These are phyloP conservation scores for Apophysomyces ossiformis DNA, from an alignment of 371 early-diverging fungal genomes.

Conservation along the genomic window DNA sequence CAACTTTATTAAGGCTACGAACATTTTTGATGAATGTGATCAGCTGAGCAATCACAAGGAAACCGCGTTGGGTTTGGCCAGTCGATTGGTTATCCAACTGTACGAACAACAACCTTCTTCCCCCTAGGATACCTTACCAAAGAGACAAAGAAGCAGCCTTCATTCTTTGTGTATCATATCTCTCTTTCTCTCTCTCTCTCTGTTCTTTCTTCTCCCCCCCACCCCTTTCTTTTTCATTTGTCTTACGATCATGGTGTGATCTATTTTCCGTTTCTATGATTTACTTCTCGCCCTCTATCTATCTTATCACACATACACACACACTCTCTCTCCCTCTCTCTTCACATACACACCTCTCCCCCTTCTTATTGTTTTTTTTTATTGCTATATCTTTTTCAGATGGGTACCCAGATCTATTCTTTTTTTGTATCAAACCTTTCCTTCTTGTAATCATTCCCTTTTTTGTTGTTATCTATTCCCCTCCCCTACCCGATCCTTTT, in stretches of 20 bases:
- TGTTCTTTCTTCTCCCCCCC: too few species aligned
- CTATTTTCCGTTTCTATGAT: conserved; percentile 5
- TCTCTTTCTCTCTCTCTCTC: neutral
- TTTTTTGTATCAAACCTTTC: conserved; percentile 11
- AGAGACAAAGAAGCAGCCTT: neutral
- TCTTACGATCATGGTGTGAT: conserved; percentile 2
- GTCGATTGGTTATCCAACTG: conserved; percentile 41
- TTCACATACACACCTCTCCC: neutral
- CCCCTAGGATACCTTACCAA: conserved; percentile 15
- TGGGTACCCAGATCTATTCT: conserved; percentile 6
- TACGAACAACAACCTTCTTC: conserved; percentile 46
- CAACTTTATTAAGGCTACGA: conserved; percentile 19
- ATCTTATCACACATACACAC: too few species aligned
- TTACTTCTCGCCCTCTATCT: neutral
- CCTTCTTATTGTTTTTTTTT: neutral
- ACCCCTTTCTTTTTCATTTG: neutral
- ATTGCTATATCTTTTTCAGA: neutral
- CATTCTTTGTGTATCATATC: neutral
- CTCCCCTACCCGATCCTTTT: conserved; percentile 7
- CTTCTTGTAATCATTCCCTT: conserved; percentile 5
- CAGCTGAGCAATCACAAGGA: conserved; percentile 43
- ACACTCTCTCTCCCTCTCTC: too few species aligned
- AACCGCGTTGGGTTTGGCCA: conserved; percentile 33
- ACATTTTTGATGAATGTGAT: conserved; percentile 26
- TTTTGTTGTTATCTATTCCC: neutral